Evolutionary conservation across 208 protist genomes (phyloP).

Genomic region (Herpetomonas samuelpessoai): DNA sequence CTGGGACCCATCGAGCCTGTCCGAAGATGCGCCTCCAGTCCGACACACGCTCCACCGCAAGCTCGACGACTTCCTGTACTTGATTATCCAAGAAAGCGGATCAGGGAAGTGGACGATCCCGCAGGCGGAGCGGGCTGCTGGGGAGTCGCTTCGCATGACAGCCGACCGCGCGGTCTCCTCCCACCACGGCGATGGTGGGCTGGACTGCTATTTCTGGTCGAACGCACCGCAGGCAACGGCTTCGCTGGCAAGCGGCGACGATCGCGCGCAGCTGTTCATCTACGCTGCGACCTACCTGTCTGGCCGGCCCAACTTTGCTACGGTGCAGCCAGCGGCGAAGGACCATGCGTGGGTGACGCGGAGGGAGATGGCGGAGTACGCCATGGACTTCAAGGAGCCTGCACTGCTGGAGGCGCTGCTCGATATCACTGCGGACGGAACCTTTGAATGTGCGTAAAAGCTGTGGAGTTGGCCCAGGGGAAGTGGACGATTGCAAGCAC

Average conservation of each 20-base stretch:
- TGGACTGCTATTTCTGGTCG: constrained; percentile 78
- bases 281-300: constrained; percentile 70
- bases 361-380: constrained; percentile 65
- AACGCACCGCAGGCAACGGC: constrained; percentile 76
- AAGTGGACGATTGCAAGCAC: too few relatives aligned
- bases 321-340: constrained; percentile 35
- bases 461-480: constrained; percentile 1
- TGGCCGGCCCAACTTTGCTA: constrained; percentile 63
- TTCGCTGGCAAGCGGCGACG: constrained; percentile 11
- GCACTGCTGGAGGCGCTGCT: constrained; percentile 58
- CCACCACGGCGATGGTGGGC: constrained; percentile 42
- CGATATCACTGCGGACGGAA: constrained; percentile 71
- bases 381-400: constrained; percentile 42
- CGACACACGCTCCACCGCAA: constrained; percentile 72
- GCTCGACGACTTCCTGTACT: constrained; percentile 80
- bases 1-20: constrained; percentile 27
- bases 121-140: constrained; percentile 21
- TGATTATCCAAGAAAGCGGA: constrained; percentile 55
- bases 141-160: constrained; percentile 76
- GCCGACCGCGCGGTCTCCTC: constrained; percentile 48
- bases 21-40: constrained; percentile 25
- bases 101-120: constrained; percentile 75
- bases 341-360: constrained; percentile 85
- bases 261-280: constrained; percentile 59
- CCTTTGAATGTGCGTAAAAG: constrained; percentile 36